phyloP scores from a whole-genome alignment of 2,329 filamentous ascomycete genomes.

The Hymenoscyphus scutula region DNA sequence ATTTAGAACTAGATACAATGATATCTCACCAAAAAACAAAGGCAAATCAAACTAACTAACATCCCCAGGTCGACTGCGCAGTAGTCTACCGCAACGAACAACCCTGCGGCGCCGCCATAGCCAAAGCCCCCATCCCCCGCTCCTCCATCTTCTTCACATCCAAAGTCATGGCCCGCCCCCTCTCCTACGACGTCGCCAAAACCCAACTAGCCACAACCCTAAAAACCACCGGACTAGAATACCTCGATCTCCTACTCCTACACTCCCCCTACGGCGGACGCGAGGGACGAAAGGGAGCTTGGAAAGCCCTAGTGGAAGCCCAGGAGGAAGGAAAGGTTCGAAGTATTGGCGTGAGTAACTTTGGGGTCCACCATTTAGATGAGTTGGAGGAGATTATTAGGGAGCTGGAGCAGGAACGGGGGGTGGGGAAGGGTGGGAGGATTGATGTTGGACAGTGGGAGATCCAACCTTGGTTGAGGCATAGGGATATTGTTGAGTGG shows the following conservation, averaged over 20 bases:
- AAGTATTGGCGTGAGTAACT: slow-evolving; percentile 64
- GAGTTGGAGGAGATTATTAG: slow-evolving; percentile 58
- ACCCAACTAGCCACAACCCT: slow-evolving; percentile 63
- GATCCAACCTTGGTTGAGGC: slow-evolving; percentile 81
- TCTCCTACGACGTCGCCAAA: slow-evolving; percentile 64
- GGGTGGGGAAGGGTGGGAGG: slow-evolving; percentile 64
- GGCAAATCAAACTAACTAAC: too few relatives aligned
- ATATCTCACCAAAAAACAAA: too few relatives aligned
- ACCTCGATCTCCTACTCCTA: slow-evolving; percentile 65
- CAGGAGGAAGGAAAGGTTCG: slow-evolving; percentile 61
- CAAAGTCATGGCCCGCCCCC: slow-evolving; percentile 51
- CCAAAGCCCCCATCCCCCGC: slow-evolving; percentile 49
- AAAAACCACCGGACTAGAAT: slow-evolving; percentile 54
- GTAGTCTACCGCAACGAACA: slow-evolving; percentile 57
- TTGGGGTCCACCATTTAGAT: slow-evolving; percentile 60
- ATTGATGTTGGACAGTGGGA: slow-evolving; percentile 87
- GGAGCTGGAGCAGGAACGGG: slow-evolving; percentile 60
- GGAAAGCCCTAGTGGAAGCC: slow-evolving; percentile 62
- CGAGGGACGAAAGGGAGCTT: slow-evolving; percentile 55
- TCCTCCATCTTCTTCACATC: slow-evolving; percentile 61
- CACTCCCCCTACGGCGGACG: slow-evolving; percentile 60
- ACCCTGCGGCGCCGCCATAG: slow-evolving; percentile 52
- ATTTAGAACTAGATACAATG: too few relatives aligned
- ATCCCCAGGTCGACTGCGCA: slow-evolving; percentile 57
- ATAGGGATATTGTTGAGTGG: slow-evolving; percentile 79